Conservation (phyloP, 2,329 filamentous ascomycete species). For the Cadophora sp. region DNA sequence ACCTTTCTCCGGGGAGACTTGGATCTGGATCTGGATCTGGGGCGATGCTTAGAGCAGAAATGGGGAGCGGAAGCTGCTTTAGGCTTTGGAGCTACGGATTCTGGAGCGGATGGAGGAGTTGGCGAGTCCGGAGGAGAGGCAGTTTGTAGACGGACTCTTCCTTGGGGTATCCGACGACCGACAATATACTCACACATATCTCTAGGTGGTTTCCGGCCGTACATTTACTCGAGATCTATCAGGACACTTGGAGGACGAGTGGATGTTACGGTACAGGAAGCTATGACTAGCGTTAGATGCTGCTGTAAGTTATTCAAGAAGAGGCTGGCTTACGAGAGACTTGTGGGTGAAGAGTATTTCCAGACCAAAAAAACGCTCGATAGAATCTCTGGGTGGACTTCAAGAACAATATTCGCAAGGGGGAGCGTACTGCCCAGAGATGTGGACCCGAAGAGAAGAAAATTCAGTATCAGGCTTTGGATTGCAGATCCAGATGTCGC, state of each 20-base stretch:
- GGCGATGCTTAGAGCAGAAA: conserved; percentile 4
- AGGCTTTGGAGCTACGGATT: not conserved
- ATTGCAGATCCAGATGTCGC: not conserved
- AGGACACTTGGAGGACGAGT: not conserved
- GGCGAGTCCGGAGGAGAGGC: conserved; percentile 1
- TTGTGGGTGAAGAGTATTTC: not conserved
- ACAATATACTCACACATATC: conserved; percentile 23
- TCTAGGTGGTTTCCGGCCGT: conserved; percentile 6
- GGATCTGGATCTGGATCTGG: conserved; percentile 1
- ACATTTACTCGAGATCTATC: conserved; percentile 9
- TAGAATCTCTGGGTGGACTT: not conserved
- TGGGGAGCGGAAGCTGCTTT: conserved; percentile 6
- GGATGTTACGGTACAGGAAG: not conserved
- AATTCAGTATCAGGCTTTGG: no score
- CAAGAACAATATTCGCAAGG: not conserved
- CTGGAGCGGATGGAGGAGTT: not conserved
- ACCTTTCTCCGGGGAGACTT: conserved; percentile 6
- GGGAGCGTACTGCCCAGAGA: not conserved
- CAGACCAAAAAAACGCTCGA: not conserved
- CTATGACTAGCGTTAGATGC: not conserved
- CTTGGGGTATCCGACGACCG: conserved; percentile 9
- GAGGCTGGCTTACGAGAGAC: not conserved
- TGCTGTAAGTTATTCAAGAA: not conserved
- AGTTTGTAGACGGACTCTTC: not conserved
- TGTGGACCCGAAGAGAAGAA: no score